Base-by-base conservation (phyloP, 495 filamentous ascomycete genomes). In the Penicillium mononematosum region DNA sequence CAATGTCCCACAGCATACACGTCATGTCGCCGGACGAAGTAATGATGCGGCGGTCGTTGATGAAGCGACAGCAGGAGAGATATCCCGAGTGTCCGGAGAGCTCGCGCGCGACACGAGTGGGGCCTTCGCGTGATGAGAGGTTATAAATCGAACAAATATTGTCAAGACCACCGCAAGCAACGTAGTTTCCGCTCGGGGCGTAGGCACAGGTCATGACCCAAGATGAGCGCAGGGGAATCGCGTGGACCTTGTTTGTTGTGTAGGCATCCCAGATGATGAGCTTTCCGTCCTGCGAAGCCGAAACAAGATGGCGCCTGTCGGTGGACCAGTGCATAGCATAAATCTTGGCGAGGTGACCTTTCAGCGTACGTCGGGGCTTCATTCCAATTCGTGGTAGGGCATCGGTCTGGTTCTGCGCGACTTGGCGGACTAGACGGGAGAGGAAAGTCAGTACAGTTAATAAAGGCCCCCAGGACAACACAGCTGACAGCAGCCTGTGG, bases 131-230 rank as follows among this genome's bases (percentile, higher is more conserved):
- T 59, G 92, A 91, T 31, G 92, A 94, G 56, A 98, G 86, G 76
- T 98, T 98, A 81, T 98, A 98, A 67, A 98, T 96, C 58, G 94
- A 98, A 82, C 94, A 98, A 69, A 98, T 98, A 77, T 98, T 98
- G 74, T 98, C 94, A 52, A 98, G 82, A 79, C 94, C 94, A 80
- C 94, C 94, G 69, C 94, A 98, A 27, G 94, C 94, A 50, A 98
- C 94, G 70, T 90, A 98, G 74, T 98, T 98, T 19, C 94, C 94
- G 70, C 92, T 96, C 12, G 94, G 94, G 65, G 95, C 93, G 73
- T 98, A 98, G 63, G 94, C 94, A 82, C 94, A 98, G 63, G 93
- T 98, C 94, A 98, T 98, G 70, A 98, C 94, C 94, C 94, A 98
- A 24, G 94, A 98, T 7, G 94, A 98, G 50, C 94, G 85, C 45